Percentiles rank a stretch among this genome's conserved stretches.
phyloP scores from a whole-genome alignment of 148 eudicot genomes.

The Limonium bicolor region DNA sequence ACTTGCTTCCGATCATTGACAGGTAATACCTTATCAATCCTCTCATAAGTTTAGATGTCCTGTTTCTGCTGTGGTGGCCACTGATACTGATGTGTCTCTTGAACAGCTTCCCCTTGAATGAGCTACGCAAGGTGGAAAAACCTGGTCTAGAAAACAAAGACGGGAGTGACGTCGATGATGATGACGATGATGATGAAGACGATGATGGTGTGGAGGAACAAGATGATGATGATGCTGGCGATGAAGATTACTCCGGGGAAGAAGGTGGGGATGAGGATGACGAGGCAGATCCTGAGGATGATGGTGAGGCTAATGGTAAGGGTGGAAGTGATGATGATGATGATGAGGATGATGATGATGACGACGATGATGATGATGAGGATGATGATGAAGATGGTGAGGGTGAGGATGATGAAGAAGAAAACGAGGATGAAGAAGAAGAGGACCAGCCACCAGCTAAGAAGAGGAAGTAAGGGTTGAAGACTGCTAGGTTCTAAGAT shows the following conservation, averaged over 20 bases:
- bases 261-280: slow-evolving; percentile 5
- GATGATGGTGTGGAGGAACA: slow-evolving; percentile 12
- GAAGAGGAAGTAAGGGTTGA: slow-evolving; percentile 28
- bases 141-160: slow-evolving; percentile 3
- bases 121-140: slow-evolving; percentile 4
- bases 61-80: background rate
- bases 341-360: slow-evolving; percentile 22
- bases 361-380: slow-evolving; percentile 15
- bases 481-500: background rate
- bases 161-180: slow-evolving; percentile 4
- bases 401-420: slow-evolving; percentile 27
- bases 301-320: slow-evolving; percentile 5
- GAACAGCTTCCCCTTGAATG: slow-evolving; percentile 5
- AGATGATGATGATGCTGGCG: slow-evolving; percentile 5
- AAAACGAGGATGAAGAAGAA: slow-evolving; percentile 22
- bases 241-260: slow-evolving; percentile 7
- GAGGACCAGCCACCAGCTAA: slow-evolving; percentile 35
- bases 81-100: background rate
- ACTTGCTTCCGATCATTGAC: background rate
- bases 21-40: background rate
- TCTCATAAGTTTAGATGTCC: background rate
- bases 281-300: slow-evolving; percentile 1
- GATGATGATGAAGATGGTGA: slow-evolving; percentile 32
- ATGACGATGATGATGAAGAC: slow-evolving; percentile 2
- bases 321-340: slow-evolving; percentile 31